Evolutionary conservation across 1,139 yeast species (phyloP), one percentile per base, ranked within the genome.

Genomic region (Magnusiomyces starmeri): DNA sequence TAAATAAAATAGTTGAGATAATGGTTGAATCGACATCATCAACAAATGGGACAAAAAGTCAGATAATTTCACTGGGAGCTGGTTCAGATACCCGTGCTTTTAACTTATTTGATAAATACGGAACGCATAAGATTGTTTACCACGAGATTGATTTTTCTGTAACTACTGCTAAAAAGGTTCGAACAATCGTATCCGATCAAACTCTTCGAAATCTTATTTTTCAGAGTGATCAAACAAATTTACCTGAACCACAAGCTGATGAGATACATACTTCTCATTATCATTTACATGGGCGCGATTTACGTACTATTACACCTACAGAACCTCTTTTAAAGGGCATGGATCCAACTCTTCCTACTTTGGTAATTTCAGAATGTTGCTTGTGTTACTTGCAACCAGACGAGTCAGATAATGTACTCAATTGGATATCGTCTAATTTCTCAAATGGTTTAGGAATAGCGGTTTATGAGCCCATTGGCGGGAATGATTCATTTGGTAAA

Each of bases 31-130:
- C 37, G 4, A 18, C n/a, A 4, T 10, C n/a, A 12, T 18, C 56
- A 85, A 3, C 56, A 65, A 32, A 55, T 1, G n/a, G n/a, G n/a
- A 58, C 47, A 1, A 56, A 55, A 1, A 59, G 58, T 47, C 96
- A 89, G 64, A 77, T 92, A 10, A 69, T 92, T 0, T 88, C 94
- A 3, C 68, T 92, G 22, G 98, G 98, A 0, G 87, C 97, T n/a
- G 98, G 98, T 0, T 85, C 95, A n/a, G 98, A 92, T 66, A 82
- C 97, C 1, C 69, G 97, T 54, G 75, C 79, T 6, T 86, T 87
- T 62, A 66, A 72, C 4, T 53, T 81, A 2, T 65, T 85, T 46
- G 60, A 51, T 2, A 27, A 55, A 6, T 40, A 51, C 29, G 46
- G 34, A 42, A 50, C 45, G 34, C 49, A 56, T 20, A 48, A 60